Evolutionary conservation across 805 yeast species (phyloP).

Genomic region (Pichia heedii): DNA sequence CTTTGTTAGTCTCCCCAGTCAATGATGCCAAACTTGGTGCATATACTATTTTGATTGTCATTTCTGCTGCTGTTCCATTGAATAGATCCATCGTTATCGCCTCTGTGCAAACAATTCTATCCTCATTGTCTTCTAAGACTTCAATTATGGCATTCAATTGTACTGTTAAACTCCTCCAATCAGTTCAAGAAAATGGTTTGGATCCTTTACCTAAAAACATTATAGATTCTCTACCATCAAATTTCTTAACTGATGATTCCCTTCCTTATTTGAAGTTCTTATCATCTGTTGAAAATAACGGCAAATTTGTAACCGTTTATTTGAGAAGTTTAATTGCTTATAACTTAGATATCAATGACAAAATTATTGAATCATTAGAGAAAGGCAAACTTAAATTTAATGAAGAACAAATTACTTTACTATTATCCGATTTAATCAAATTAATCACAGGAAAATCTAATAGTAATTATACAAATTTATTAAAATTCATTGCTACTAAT

Average conservation of each 20-base stretch:
- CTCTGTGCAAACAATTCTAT: conserved; percentile 48
- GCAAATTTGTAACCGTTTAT: conserved; percentile 23
- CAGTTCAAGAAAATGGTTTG: conserved; percentile 28
- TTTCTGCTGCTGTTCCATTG: conserved; percentile 65
- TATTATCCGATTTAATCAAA: conserved; percentile 17
- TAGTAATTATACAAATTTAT: conserved; percentile 25
- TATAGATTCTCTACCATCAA: conserved; percentile 16
- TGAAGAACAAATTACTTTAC: conserved; percentile 16
- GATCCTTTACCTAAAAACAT: conserved; percentile 21
- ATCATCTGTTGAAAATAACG: conserved; percentile 11
- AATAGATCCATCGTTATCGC: conserved; percentile 48
- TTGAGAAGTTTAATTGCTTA: conserved; percentile 19
- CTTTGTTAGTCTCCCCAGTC: conserved; percentile 37
- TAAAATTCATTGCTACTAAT: conserved; percentile 29
- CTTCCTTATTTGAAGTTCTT: conserved; percentile 15
- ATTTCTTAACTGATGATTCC: conserved; percentile 14
- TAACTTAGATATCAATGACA: conserved; percentile 7
- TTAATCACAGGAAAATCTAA: conserved; percentile 11
- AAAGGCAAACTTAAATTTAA: conserved; percentile 12
- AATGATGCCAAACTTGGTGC: conserved; percentile 73
- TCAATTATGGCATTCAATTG: conserved; percentile 33
- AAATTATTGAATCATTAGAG: conserved; percentile 6
- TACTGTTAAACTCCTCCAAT: conserved; percentile 40
- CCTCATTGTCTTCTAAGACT: conserved; percentile 12
- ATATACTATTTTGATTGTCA: conserved; percentile 71